phyloP scores from a whole-genome alignment of 2,329 filamentous ascomycete species.

The Ophiostoma himal-ulmi region DNA sequence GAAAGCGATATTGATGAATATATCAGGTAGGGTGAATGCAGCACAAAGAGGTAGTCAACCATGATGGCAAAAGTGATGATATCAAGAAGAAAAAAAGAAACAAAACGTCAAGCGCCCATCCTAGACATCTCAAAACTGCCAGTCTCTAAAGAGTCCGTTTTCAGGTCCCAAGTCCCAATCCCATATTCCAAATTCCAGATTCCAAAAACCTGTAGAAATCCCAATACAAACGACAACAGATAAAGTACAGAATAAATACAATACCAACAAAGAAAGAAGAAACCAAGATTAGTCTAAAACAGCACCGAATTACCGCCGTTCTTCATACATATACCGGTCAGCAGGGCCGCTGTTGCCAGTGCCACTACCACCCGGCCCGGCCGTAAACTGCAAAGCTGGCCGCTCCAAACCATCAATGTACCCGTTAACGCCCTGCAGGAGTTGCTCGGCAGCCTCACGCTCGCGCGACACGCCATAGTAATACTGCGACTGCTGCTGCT shows the following conservation, averaged over 20 bases:
- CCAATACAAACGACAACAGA: background rate
- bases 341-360: background rate
- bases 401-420: constrained; percentile 42
- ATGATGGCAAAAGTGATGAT: background rate
- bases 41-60: background rate
- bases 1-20: background rate
- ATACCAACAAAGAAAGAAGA: background rate
- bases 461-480: constrained; percentile 13
- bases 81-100: background rate
- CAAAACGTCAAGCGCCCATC: background rate
- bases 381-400: constrained; percentile 30
- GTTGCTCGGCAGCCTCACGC: constrained; percentile 57
- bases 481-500: constrained; percentile 28
- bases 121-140: background rate
- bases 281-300: background rate
- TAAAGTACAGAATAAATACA: background rate
- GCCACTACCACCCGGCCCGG: background rate
- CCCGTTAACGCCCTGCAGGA: constrained; percentile 48
- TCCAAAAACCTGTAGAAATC: background rate
- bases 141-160: background rate
- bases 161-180: background rate
- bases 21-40: background rate
- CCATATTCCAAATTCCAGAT: background rate
- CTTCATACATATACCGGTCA: background rate
- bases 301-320: background rate